Base-by-base conservation (phyloP, 768 basidiomycete species). In the Mycena sanguinolenta region DNA sequence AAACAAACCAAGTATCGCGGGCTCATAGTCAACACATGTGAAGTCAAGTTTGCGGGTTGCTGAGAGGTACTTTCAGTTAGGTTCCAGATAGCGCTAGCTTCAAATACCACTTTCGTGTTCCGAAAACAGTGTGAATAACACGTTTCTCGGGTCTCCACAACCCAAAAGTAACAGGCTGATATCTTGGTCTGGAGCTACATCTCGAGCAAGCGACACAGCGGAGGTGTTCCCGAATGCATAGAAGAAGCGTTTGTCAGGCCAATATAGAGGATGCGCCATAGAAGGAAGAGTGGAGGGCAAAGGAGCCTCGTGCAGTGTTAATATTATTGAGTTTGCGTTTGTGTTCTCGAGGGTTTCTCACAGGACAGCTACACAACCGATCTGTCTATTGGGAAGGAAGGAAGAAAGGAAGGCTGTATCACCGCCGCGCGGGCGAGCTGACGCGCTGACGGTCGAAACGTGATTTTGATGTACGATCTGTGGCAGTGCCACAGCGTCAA, bases 221-320 rank as follows among this genome's bases (percentile, higher is more conserved):
- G 88, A 82, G 2, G 90, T 90, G 71, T 90, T 90, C 38, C 90
- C 90, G n/a, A 89, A 79, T 4, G 89, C 84, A 75, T 90, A 90
- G 79, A 89, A 91, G 69, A 82, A 87, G 2, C 76, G 76, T 71
- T 82, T 84, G 21, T 78, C 81, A 9, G 82, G 84, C 84, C 84
- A 87, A 27, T 79, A 72, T 8, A 86, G 65, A 14, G 84, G 81
- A 39, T 85, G 82, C 14, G 85, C 76, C 87, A 89, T 87, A 72
- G 57, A 39, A 50, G 61, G 58, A 58, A 27, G 30, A 63, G 34
- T 14, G 44, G n/a, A n/a, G n/a, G n/a, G n/a, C n/a, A 46, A n/a
- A n/a, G 21, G n/a, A 46, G 44, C 44, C 44, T 46, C 44, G 44
- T 46, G 44, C 9, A 1, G 44, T n/a, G 7, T n/a, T n/a, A 46